phyloP scores from a whole-genome alignment of 164 flowering plant species.

The Hamamelis virginiana region DNA sequence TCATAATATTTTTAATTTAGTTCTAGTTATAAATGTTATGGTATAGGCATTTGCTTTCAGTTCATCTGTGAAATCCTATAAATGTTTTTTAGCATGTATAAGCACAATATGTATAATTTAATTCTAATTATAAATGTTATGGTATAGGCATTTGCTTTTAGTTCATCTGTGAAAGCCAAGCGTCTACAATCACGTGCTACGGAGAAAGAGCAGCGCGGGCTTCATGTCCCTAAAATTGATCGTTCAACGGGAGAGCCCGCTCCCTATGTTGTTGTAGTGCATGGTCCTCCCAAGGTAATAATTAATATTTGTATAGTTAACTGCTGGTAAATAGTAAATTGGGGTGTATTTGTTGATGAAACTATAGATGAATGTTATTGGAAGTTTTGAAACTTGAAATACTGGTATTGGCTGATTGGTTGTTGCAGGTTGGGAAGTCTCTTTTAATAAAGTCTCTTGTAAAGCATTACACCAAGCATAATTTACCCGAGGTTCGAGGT shows the following conservation, averaged over 20 bases:
- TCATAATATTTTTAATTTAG: neutral
- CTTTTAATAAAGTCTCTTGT: conserved; percentile 78
- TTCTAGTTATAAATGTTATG: neutral
- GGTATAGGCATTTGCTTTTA: conserved; percentile 80
- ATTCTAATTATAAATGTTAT: neutral
- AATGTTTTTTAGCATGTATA: conserved; percentile 7
- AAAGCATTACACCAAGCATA: conserved; percentile 90
- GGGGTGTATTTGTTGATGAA: neutral
- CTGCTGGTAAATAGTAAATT: neutral
- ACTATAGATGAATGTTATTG: no score
- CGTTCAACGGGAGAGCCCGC: conserved; percentile 80
- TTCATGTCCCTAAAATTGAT: conserved; percentile 80
- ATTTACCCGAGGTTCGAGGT: conserved; percentile 81
- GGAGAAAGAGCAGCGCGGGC: conserved; percentile 91
- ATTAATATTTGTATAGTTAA: neutral
- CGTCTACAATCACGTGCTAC: conserved; percentile 69
- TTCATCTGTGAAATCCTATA: conserved; percentile 64
- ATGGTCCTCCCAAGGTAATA: conserved; percentile 89
- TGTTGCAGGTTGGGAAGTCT: conserved; percentile 90
- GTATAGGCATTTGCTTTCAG: conserved; percentile 80
- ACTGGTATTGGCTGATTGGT: conserved; percentile 4
- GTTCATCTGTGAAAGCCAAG: conserved; percentile 75
- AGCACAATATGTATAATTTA: no score
- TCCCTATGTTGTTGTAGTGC: conserved; percentile 87
- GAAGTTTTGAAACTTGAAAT: neutral